Percentiles rank a stretch among this genome's conserved stretches.
Evolutionary conservation across 1,139 yeast genomes (phyloP).

Genomic region (Kodamaea sp.): DNA sequence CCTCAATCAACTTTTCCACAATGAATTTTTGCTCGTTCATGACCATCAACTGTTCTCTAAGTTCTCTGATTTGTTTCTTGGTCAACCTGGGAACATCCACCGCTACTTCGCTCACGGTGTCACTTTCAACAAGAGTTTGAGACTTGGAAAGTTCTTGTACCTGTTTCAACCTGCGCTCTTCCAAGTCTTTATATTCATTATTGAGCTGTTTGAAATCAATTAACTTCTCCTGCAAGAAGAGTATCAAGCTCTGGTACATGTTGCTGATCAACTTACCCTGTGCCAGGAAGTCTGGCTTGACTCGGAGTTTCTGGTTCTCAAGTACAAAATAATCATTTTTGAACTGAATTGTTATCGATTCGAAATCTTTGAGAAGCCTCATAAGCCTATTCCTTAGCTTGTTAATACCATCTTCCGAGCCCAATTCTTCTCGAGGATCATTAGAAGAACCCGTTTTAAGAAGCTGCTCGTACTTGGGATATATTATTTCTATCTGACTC

Average conservation of each 20-base stretch:
- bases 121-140: not conserved
- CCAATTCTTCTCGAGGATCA: not conserved
- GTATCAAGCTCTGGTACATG: constrained; percentile 35
- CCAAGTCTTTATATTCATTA: constrained; percentile 26
- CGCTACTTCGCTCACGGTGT: constrained; percentile 1
- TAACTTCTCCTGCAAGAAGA: constrained; percentile 38
- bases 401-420: constrained; percentile 13
- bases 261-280: constrained; percentile 29
- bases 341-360: constrained; percentile 27
- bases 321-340: constrained; percentile 23
- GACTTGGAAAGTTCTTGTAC: constrained; percentile 5
- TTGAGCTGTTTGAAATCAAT: constrained; percentile 31
- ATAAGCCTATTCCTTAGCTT: constrained; percentile 31
- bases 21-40: constrained; percentile 80
- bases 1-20: constrained; percentile 62
- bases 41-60: constrained; percentile 80
- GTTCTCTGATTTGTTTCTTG: constrained; percentile 54
- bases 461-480: constrained; percentile 30
- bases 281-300: constrained; percentile 16
- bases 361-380: constrained; percentile 37
- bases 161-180: constrained; percentile 13
- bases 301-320: constrained; percentile 16
- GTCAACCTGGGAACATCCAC: constrained; percentile 31
- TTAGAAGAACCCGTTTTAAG: constrained; percentile 8
- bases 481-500: constrained; percentile 30